Evolutionary conservation across 805 yeast genomes (phyloP).

Genomic region (Starmerella tilneyi): DNA sequence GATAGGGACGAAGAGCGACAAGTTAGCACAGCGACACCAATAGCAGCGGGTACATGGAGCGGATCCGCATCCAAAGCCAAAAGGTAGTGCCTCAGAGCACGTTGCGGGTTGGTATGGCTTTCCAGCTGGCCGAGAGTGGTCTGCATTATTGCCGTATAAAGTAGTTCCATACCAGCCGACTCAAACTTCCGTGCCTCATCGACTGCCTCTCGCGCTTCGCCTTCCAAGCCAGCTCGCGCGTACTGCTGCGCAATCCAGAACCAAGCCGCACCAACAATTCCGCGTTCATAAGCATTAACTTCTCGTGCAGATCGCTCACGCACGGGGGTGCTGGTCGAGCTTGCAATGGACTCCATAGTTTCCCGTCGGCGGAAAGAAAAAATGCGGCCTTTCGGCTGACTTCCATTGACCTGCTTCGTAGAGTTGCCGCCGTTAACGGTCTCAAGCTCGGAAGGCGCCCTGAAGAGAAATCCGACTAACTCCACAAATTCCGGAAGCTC

Average conservation of each 20-base stretch:
- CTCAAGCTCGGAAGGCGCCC: constrained; percentile 19
- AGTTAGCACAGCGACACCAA: constrained; percentile 19
- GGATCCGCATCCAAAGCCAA: constrained; percentile 21
- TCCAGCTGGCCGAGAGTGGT: constrained; percentile 13
- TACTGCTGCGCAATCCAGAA: constrained; percentile 60
- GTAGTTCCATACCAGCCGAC: constrained; percentile 36
- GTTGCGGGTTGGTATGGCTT: constrained; percentile 7
- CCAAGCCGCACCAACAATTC: constrained; percentile 42
- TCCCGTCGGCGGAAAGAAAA: constrained; percentile 10
- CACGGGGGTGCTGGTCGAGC: constrained; percentile 25
- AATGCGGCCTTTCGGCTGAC: not conserved
- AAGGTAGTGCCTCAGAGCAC: constrained; percentile 17
- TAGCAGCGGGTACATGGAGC: constrained; percentile 18
- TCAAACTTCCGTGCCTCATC: constrained; percentile 55
- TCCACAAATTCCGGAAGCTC: constrained; percentile 56
- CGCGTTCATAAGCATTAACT: constrained; percentile 5
- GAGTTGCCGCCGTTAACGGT: not conserved
- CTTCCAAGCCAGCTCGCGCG: constrained; percentile 41
- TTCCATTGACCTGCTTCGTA: constrained; percentile 1
- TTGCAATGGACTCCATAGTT: constrained; percentile 7
- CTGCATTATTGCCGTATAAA: constrained; percentile 5
- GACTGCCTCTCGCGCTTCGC: constrained; percentile 61
- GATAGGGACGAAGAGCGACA: constrained; percentile 3
- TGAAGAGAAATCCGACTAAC: constrained; percentile 42
- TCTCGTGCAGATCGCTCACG: constrained; percentile 30